These are phyloP conservation scores for Pterocarpus macrocarpus DNA, from an alignment of 306 rosid species.

Conservation along the genomic window DNA sequence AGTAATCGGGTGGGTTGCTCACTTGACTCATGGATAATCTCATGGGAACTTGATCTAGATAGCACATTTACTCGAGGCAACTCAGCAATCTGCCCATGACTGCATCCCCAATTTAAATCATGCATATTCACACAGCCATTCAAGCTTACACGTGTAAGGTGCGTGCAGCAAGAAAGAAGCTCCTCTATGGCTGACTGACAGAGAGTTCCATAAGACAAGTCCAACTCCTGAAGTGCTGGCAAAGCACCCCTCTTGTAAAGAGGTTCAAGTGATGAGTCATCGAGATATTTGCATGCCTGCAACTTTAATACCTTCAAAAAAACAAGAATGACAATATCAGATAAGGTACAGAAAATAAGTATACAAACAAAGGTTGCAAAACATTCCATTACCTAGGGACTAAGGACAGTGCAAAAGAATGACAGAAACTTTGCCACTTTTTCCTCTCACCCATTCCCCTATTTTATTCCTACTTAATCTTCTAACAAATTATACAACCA, in stretches of 20 bases:
- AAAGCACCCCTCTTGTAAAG: conserved; percentile 93
- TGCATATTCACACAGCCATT: conserved; percentile 98
- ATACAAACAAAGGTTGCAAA: neutral
- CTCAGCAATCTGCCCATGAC: conserved; percentile 51
- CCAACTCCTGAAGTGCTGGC: conserved; percentile 93
- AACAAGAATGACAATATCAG: conserved; percentile 26
- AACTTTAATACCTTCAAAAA: conserved; percentile 85
- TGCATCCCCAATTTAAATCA: conserved; percentile 89
- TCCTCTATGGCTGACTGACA: conserved; percentile 97
- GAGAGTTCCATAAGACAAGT: conserved; percentile 90
- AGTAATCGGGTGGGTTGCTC: conserved; percentile 77
- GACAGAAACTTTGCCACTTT: neutral
- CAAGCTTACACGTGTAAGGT: conserved; percentile 93
- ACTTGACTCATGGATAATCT: conserved; percentile 52
- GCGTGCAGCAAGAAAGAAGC: conserved; percentile 93
- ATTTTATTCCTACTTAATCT: neutral
- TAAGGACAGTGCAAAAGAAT: neutral
- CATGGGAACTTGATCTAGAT: conserved; percentile 53
- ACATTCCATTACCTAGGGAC: conserved; percentile 7
- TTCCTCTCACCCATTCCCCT: conserved; percentile 2
- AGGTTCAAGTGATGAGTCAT: conserved; percentile 90
- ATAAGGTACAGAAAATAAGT: neutral
- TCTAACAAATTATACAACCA: neutral
- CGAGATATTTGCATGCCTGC: conserved; percentile 95
- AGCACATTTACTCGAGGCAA: conserved; percentile 47